Conservation (phyloP, 176 grass and related monocot species). For the Carex parvula region DNA sequence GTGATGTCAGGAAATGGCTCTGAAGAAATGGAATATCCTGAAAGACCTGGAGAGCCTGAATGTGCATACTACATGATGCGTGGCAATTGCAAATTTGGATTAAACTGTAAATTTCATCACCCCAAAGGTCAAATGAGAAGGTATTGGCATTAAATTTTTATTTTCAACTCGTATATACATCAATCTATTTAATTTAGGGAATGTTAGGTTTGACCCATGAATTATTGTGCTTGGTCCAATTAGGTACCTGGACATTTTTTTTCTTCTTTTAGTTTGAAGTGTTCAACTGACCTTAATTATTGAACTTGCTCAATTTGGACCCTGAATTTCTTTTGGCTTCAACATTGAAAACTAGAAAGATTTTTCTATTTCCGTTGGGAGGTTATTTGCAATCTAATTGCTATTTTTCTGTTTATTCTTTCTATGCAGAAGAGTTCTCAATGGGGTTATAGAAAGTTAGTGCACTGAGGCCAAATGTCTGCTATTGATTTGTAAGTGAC, state of each 20-base stretch:
- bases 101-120: slow-evolving; percentile 54
- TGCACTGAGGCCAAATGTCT: neutral
- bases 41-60: slow-evolving; percentile 40
- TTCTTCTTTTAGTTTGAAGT: neutral
- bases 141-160: neutral
- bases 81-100: slow-evolving; percentile 47
- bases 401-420: too few species aligned
- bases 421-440: slow-evolving; percentile 8
- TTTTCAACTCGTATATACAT: neutral
- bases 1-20: neutral
- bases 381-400: neutral
- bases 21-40: slow-evolving; percentile 30
- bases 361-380: neutral
- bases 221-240: neutral
- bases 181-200: neutral
- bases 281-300: neutral
- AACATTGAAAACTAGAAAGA: neutral
- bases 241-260: neutral
- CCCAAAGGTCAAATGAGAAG: slow-evolving; percentile 26
- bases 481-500: slow-evolving; percentile 1
- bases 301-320: neutral
- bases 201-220: neutral
- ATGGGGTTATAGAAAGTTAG: neutral
- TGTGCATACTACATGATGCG: slow-evolving; percentile 48
- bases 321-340: neutral